Conservation (phyloP, 2,329 filamentous ascomycete species). For the Microdochium nivale region DNA sequence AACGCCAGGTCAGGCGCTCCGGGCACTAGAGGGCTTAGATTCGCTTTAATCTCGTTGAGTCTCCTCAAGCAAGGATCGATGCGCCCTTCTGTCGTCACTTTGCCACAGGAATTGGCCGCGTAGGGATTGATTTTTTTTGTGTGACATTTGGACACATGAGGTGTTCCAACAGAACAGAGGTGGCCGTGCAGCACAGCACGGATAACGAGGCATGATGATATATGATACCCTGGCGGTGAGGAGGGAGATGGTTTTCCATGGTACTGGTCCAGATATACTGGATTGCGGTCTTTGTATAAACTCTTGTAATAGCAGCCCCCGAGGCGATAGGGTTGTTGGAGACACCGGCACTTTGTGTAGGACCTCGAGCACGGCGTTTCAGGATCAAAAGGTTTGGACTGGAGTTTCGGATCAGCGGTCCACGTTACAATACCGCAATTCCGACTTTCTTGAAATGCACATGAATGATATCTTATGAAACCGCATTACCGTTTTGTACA, state of each 20-base stretch:
- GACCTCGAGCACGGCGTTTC: background rate
- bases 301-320: background rate
- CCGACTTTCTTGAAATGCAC: background rate
- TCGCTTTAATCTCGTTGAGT: background rate
- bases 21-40: background rate
- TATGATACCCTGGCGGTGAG: background rate
- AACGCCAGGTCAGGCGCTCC: slow-evolving; percentile 24
- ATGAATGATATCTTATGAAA: background rate
- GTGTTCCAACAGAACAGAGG: background rate
- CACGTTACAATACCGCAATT: background rate
- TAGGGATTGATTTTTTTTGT: background rate
- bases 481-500: too few relatives aligned
- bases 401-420: background rate
- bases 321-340: background rate
- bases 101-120: background rate
- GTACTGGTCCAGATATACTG: background rate
- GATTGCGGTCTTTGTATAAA: background rate
- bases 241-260: background rate
- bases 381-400: background rate
- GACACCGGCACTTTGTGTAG: background rate
- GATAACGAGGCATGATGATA: background rate
- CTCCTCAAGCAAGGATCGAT: background rate
- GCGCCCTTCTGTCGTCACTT: background rate
- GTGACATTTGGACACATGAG: background rate
- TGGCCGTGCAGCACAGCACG: background rate